Evolutionary conservation across 169 alveolate genomes (phyloP), one percentile per base, ranked within the genome.

Genomic region (Plasmodium coatneyi): DNA sequence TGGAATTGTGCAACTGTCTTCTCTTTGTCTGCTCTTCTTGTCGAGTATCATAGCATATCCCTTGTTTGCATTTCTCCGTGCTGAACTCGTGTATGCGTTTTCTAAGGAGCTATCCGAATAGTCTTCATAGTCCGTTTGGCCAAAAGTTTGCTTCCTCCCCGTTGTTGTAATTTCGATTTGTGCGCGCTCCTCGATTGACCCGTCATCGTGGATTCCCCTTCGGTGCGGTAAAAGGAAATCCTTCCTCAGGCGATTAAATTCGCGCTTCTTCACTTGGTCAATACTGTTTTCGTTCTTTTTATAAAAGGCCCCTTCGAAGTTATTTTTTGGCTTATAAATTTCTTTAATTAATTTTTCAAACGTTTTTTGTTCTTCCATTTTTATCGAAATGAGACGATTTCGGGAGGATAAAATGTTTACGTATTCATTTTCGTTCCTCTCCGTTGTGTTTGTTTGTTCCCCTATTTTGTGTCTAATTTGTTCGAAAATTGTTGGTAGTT

Each of bases 221-320:
- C 4, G 19, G 41, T 56, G 78, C 22, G 56, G 41, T 56, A 66
- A 25, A 66, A 66, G 36, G 36, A 82, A 82, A 56, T 82, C 79
- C 12, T 16, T 82, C 12, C 90, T 25, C 5, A 22, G 22, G 41
- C 46, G 30, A 74, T 54, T 39, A 1, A 74, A 7, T 83, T 71
- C 83, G 2, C 66, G 71, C 39, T 81, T 70, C 60, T 46, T 91
- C 32, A 76, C 54, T 14, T 81, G 74, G 32, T 84, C 34, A 12
- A 72, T 46, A 66, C 74, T 46, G 39, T 30, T 81, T 81, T 30
- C 19, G 22, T 80, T 34, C n/a, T 91, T 81, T 28, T 52, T 71
- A 81, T 46, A 91, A 81, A 81, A 91, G 39, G 92, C 95, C 25
- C 95, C 95, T 71, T 91, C 95, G 56, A 91, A 91, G 74, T 91